These are phyloP conservation scores for Protomyces pachydermus DNA, from an alignment of 1,139 yeast species.

Conservation along the genomic window DNA sequence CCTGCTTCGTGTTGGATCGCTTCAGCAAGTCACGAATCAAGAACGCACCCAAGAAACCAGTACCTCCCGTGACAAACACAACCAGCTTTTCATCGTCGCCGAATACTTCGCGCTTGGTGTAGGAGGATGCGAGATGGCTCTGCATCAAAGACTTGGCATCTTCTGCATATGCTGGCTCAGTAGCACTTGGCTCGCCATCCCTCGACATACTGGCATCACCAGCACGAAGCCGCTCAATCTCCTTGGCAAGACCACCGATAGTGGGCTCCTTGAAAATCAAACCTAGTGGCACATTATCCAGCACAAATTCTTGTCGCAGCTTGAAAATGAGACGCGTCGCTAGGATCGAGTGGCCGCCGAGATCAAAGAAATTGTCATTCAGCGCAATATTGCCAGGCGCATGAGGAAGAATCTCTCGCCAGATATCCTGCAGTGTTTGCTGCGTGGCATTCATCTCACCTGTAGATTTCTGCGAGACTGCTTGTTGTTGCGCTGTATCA, in stretches of 20 bases:
- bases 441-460: slow-evolving; percentile 63
- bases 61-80: slow-evolving; percentile 88
- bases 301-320: slow-evolving; percentile 66
- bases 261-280: slow-evolving; percentile 86
- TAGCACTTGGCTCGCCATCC: slow-evolving; percentile 34
- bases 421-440: slow-evolving; percentile 64
- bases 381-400: slow-evolving; percentile 72
- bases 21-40: slow-evolving; percentile 69
- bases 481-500: slow-evolving; percentile 72
- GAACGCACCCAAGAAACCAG: slow-evolving; percentile 93
- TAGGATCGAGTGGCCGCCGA: slow-evolving; percentile 95
- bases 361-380: slow-evolving; percentile 86
- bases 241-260: slow-evolving; percentile 67
- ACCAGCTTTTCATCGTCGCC: slow-evolving; percentile 46
- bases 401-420: slow-evolving; percentile 82
- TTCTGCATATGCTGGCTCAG: slow-evolving; percentile 48
- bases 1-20: slow-evolving; percentile 50
- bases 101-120: slow-evolving; percentile 34
- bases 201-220: slow-evolving; percentile 41
- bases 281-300: slow-evolving; percentile 76
- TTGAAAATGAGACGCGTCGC: slow-evolving; percentile 97
- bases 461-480: slow-evolving; percentile 47
- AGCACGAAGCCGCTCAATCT: slow-evolving; percentile 54
- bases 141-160: slow-evolving; percentile 64
- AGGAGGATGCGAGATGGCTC: slow-evolving; percentile 44